Base-by-base conservation (phyloP, 2,329 filamentous ascomycete species). In the Cladorrhinum sp. region DNA sequence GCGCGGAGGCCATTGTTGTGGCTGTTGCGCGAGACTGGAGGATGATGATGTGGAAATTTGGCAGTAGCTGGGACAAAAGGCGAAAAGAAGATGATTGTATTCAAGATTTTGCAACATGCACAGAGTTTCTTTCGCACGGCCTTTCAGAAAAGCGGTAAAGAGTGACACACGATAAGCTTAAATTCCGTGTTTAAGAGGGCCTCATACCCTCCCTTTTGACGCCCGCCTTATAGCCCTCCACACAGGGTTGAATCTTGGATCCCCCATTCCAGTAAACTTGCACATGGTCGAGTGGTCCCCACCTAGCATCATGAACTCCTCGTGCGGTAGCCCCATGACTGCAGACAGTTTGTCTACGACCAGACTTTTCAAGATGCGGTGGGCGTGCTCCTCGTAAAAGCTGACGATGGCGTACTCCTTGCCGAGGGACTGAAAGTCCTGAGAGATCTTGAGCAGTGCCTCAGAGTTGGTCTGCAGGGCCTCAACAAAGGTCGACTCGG, bases 281-380 rank as follows among this genome's bases (percentile, higher is more conserved):
- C 58, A 59, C 46, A 63, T 63, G 51, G 20, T 23, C 10, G 42
- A 50, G 36, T 63, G 61, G 16, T 56, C 51, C 10, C 61, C 61
- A 2, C 50, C 42, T 3, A 63, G 16, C 55, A 53, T 55, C 21
- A 53, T 20, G 7, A 16, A 18, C 3, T 61, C 51, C 36, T 63
- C 61, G 33, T 63, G 49, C n/a, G 58, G 42, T n/a, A 61, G 24
- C 14, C 52, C 51, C 58, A 63, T 48, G 8, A 61, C 52, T 1
- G 61, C 61, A 5, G 61, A 63, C 14, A 50, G 16, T 16, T 57
- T 63, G 1, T 60, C 55, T 1, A 64, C 62, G 10, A 64, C 33
- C 51, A 55, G 14, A 20, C 52, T 59, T 2, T 46, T 18, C 24
- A 55, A 18, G 10, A 50, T 12, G 2, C 21, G 36, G 20, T 60